Evolutionary conservation across 805 yeast genomes (phyloP), one percentile per base, ranked within the genome.

Genomic region (Candida methanosorbosa): DNA sequence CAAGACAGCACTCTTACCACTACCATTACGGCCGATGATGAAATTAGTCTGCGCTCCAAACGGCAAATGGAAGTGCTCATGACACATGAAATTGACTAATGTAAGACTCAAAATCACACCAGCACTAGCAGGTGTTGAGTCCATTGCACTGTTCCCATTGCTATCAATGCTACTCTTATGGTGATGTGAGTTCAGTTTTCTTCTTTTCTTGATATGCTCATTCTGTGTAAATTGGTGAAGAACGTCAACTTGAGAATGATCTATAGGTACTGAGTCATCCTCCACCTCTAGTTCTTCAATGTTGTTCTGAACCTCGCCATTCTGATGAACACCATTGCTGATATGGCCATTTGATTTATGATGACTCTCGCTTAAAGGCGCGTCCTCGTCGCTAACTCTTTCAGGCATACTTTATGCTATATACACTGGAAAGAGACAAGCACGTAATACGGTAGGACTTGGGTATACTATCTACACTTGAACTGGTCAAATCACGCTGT

Each of bases 1-100:
- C 38, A 88, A 60, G 15, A 88, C 70, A 1, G 97, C 94, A 51
- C 85, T 74, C 51, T 88, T 88, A 21, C 97, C 97, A 26, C 88
- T 77, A 3, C 97, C 97, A 50, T 88, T 88, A 37, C 81, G 68
- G 16, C 97, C 97, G 27, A 84, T 80, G 37, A 88, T 84, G 50
- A 88, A 82, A 54, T 88, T 88, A 45, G 88, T 66, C 35, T 78
- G 74, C 0, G 90, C 87, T 2, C 92, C 92, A 22, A 88, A 67
- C 3, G 68, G 71, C 8, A 92, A 59, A 37, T 75, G 77, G 48
- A 92, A 84, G 36, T 83, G 74, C 31, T 75, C 80, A 52, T 92
- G 98, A 44, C 94, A 86, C 95, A 86, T 86, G 54, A 86, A 86
- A 59, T 86, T 85, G 39, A 70, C 68, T 29, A 88, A 59, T 18